phyloP scores from a whole-genome alignment of 2,329 filamentous ascomycete species.

The Colletotrichum euphorbiae region DNA sequence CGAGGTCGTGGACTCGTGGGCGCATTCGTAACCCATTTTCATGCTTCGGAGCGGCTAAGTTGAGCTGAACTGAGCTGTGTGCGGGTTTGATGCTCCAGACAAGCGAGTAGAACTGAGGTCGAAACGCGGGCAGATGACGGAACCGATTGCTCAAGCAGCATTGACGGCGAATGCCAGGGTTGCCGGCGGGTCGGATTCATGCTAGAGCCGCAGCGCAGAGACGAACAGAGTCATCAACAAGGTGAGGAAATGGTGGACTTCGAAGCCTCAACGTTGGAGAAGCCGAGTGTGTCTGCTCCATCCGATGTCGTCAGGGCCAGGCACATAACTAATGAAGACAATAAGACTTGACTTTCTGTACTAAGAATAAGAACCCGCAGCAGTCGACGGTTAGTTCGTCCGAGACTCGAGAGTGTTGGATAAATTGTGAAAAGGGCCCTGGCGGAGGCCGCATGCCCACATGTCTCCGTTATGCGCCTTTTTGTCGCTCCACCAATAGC shows the following conservation, averaged over 20 bases:
- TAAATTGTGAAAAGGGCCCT: conserved; percentile 34
- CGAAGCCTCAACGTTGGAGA: conserved; percentile 20
- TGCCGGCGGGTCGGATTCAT: conserved; percentile 32
- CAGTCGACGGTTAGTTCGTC: conserved; percentile 20
- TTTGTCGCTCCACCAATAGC: conserved; percentile 4
- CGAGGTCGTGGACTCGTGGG: conserved; percentile 16
- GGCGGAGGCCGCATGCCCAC: conserved; percentile 37
- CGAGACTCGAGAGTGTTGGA: conserved; percentile 24
- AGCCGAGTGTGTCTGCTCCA: conserved; percentile 30
- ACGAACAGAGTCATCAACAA: conserved; percentile 30
- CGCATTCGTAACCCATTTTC: conserved; percentile 31
- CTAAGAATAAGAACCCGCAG: conserved; percentile 35
- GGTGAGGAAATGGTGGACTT: conserved; percentile 24
- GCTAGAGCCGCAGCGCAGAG: conserved; percentile 33
- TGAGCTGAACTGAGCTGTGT: conserved; percentile 11
- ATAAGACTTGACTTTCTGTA: conserved; percentile 20
- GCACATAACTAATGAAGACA: conserved; percentile 19
- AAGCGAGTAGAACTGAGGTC: conserved; percentile 12
- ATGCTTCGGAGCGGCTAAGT: conserved; percentile 30
- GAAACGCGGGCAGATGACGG: conserved; percentile 31
- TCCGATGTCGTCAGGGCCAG: conserved; percentile 37
- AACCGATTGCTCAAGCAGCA: conserved; percentile 28
- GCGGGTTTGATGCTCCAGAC: conserved; percentile 10
- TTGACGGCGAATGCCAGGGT: conserved; percentile 30
- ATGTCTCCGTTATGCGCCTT: conserved; percentile 20